These are phyloP conservation scores for Clitocybe nebularis DNA, from an alignment of 1,284 basidiomycete species.

Conservation along the genomic window DNA sequence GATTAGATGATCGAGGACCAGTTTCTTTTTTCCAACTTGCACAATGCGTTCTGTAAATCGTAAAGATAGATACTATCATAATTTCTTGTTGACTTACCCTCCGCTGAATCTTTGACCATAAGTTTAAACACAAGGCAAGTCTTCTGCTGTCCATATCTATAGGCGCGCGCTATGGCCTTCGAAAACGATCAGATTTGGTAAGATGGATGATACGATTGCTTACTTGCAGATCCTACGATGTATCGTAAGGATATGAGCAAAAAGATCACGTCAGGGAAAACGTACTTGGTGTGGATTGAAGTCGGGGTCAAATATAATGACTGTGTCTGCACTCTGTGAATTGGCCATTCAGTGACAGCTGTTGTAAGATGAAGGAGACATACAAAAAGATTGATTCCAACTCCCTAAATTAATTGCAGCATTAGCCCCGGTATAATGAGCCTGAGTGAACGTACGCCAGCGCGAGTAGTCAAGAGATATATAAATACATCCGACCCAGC, in stretches of 20 bases:
- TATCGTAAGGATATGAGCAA: constrained; percentile 8
- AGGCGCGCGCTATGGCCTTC: constrained; percentile 86
- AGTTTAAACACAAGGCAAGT: constrained; percentile 88
- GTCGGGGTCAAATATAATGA: constrained; percentile 91
- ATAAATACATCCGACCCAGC: constrained; percentile 85
- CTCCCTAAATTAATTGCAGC: constrained; percentile 36
- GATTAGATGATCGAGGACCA: constrained; percentile 87
- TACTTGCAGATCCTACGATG: constrained; percentile 65
- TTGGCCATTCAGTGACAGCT: neutral
- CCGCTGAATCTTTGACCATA: constrained; percentile 86
- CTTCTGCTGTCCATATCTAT: constrained; percentile 80
- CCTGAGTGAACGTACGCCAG: constrained; percentile 62
- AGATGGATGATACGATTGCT: constrained; percentile 12
- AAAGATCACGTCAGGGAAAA: constrained; percentile 8
- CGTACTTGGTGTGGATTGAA: constrained; percentile 90
- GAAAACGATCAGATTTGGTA: constrained; percentile 8
- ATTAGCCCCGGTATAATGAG: neutral
- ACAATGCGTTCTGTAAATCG: constrained; percentile 71
- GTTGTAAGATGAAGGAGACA: constrained; percentile 12
- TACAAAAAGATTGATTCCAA: constrained; percentile 86
- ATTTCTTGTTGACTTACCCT: constrained; percentile 48
- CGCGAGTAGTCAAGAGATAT: constrained; percentile 90
- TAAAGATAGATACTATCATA: constrained; percentile 12
- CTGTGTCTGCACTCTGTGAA: constrained; percentile 75
- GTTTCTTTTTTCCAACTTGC: constrained; percentile 86